Percentiles rank a stretch among this genome's conserved stretches.
These are phyloP conservation scores for Rosa persica DNA, from an alignment of 306 rosid species.

Conservation along the genomic window DNA sequence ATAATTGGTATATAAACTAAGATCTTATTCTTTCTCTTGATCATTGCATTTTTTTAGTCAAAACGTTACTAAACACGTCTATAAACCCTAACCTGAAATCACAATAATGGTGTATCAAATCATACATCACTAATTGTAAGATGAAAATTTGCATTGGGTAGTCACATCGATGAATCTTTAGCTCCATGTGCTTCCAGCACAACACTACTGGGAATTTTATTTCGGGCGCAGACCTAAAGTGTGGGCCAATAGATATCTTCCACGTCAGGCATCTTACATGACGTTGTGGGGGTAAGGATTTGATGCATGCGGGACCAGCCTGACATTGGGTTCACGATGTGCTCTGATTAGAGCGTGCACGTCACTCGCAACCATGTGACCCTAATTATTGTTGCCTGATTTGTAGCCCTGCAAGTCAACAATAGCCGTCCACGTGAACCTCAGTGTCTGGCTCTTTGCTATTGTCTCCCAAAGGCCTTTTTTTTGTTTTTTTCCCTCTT, in stretches of 20 bases:
- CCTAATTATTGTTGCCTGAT: conserved; percentile 23
- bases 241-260: conserved; percentile 11
- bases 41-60: no score
- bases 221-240: neutral
- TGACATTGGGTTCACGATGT: conserved; percentile 9
- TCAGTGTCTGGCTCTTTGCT: conserved; percentile 4
- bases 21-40: no score
- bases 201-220: neutral
- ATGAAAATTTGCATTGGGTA: neutral
- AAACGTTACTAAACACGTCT: no score
- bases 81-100: no score
- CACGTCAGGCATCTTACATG: conserved; percentile 23
- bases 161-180: neutral
- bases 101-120: neutral
- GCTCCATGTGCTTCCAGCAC: neutral
- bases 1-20: no score
- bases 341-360: conserved; percentile 33
- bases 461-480: neutral
- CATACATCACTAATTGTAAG: neutral
- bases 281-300: neutral
- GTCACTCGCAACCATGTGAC: conserved; percentile 30
- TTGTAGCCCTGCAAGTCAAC: conserved; percentile 24
- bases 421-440: conserved; percentile 10
- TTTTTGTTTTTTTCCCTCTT: neutral
- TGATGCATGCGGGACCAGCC: conserved; percentile 37